Evolutionary conservation across 805 yeast genomes (phyloP).

Genomic region (Metschnikowia proteae): DNA sequence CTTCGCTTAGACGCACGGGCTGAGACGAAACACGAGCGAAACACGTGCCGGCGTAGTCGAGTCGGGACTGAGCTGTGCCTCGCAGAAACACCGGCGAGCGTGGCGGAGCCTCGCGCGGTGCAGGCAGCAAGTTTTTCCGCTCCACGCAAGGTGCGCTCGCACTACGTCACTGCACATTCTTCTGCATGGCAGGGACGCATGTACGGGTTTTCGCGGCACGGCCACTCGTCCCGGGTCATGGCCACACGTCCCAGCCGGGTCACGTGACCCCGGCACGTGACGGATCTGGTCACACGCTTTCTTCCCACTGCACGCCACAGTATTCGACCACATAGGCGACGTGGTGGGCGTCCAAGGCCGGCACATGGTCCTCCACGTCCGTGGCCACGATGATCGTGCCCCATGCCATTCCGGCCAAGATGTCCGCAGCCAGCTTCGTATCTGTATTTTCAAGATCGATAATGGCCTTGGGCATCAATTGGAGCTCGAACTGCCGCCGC

Average conservation of each 20-base stretch:
- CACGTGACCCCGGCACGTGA: no score
- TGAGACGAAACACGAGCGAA: not conserved
- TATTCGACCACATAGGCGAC: constrained; percentile 82
- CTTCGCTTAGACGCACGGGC: no score
- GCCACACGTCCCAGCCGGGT: no score
- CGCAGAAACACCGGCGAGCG: not conserved
- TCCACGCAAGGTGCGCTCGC: constrained; percentile 1
- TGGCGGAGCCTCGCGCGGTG: not conserved
- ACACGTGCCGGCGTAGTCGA: no score
- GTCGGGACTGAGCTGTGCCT: no score
- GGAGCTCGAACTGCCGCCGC: constrained; percentile 71
- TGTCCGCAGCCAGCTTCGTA: constrained; percentile 34
- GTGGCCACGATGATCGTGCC: constrained; percentile 87
- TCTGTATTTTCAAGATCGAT: constrained; percentile 60
- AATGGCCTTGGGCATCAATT: constrained; percentile 91
- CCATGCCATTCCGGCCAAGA: constrained; percentile 92
- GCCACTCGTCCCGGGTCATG: no score
- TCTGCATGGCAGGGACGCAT: no score
- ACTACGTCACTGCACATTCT: not conserved
- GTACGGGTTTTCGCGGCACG: not conserved
- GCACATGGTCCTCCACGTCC: constrained; percentile 60
- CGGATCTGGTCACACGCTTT: constrained; percentile 13
- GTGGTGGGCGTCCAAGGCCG: constrained; percentile 53
- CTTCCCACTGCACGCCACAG: constrained; percentile 88
- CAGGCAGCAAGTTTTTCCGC: not conserved